These are phyloP conservation scores for Corylus heterophylla DNA, from an alignment of 306 rosid genomes.

Conservation along the genomic window DNA sequence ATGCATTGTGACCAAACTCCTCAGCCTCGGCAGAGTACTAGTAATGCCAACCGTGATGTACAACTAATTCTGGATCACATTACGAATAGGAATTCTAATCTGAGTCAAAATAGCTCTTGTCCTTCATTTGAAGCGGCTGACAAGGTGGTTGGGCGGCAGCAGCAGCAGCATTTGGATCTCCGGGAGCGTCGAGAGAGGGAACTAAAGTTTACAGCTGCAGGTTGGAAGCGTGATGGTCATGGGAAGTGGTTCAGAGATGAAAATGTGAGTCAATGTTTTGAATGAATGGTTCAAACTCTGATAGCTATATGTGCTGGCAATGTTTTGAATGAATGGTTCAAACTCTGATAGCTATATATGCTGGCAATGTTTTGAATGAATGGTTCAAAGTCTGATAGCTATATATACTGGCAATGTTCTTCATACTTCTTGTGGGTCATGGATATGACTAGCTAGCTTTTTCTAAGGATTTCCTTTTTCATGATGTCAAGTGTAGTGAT, in stretches of 20 bases:
- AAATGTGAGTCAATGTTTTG: conserved; percentile 34
- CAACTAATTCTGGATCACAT: conserved; percentile 11
- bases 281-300: neutral
- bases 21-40: conserved; percentile 9
- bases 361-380: neutral
- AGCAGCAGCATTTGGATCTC: conserved; percentile 30
- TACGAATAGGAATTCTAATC: conserved; percentile 15
- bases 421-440: neutral
- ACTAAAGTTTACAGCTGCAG: conserved; percentile 45
- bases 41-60: conserved; percentile 13
- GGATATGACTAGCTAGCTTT: neutral
- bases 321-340: neutral
- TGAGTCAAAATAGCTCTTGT: conserved; percentile 3
- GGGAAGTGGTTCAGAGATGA: conserved; percentile 48
- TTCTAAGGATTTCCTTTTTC: neutral
- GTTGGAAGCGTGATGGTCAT: conserved; percentile 48
- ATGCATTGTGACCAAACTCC: conserved; percentile 15
- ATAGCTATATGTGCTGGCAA: neutral
- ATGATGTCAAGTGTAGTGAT: conserved; percentile 3
- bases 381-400: neutral
- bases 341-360: neutral
- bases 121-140: conserved; percentile 15
- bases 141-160: conserved; percentile 5
- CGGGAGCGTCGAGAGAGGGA: conserved; percentile 40
- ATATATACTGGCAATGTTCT: neutral